phyloP scores from a whole-genome alignment of 345 rosid species.

The Pugionium cornutum region DNA sequence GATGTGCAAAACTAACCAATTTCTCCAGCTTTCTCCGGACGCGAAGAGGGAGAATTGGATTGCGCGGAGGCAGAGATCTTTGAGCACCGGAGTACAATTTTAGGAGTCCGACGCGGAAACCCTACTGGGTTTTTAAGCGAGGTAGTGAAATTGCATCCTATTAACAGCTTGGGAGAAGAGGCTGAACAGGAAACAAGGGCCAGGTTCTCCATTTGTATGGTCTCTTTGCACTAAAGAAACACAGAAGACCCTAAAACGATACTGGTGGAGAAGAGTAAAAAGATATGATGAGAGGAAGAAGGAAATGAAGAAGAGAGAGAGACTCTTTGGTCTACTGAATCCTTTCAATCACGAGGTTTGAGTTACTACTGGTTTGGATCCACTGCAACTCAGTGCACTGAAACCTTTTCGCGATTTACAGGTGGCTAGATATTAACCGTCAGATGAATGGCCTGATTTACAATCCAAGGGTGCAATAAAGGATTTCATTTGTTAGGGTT shows the following conservation, averaged over 20 bases:
- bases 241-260: slow-evolving; percentile 2
- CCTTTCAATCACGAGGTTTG: slow-evolving; percentile 26
- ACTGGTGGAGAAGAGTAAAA: slow-evolving; percentile 25
- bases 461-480: neutral
- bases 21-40: slow-evolving; percentile 22
- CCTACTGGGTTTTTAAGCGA: slow-evolving; percentile 40
- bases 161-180: slow-evolving; percentile 44
- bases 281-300: neutral
- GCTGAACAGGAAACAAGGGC: slow-evolving; percentile 37
- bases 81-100: slow-evolving; percentile 38
- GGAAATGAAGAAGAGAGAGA: slow-evolving; percentile 10
- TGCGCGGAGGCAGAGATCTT: slow-evolving; percentile 41
- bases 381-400: neutral
- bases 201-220: slow-evolving; percentile 33
- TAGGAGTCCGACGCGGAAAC: slow-evolving; percentile 39
- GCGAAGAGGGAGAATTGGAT: slow-evolving; percentile 15
- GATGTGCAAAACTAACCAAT: slow-evolving; percentile 20
- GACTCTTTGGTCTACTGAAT: slow-evolving; percentile 23
- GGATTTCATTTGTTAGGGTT: no score
- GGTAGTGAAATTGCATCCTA: slow-evolving; percentile 40
- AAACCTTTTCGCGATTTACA: neutral
- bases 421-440: neutral
- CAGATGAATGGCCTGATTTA: no score
- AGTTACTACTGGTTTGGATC: slow-evolving; percentile 20
- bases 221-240: neutral